Conservation (phyloP, 768 basidiomycete species). For the Cantharellus anzutake region DNA sequence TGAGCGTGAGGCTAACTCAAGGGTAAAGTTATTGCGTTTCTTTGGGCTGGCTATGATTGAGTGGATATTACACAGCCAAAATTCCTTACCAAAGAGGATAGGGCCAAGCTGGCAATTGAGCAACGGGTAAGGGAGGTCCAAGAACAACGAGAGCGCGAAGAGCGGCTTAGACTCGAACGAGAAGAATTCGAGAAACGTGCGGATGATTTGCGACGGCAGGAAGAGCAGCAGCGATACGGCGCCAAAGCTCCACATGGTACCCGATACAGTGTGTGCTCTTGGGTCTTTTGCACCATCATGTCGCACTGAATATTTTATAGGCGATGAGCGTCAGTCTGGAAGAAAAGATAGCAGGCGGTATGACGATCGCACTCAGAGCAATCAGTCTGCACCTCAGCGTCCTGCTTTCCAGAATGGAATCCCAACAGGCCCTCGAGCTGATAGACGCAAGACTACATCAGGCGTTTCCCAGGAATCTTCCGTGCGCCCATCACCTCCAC, state of each 20-base stretch:
- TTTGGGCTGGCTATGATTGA: neutral
- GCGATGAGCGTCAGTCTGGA: constrained; percentile 21
- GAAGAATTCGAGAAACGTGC: constrained; percentile 60
- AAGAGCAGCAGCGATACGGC: constrained; percentile 23
- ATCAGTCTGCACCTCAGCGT: constrained; percentile 2
- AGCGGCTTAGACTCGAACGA: constrained; percentile 38
- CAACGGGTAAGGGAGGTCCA: constrained; percentile 71
- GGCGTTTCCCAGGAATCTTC: constrained; percentile 19
- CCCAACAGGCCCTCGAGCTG: constrained; percentile 73
- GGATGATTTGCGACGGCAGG: constrained; percentile 36
- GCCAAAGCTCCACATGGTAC: constrained; percentile 15
- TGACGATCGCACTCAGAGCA: constrained; percentile 18
- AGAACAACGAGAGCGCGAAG: constrained; percentile 47
- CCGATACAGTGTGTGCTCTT: constrained; percentile 19
- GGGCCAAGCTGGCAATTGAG: constrained; percentile 73
- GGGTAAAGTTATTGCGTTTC: constrained; percentile 28
- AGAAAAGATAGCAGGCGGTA: constrained; percentile 9
- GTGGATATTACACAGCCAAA: constrained; percentile 42
- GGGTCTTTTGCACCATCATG: constrained; percentile 1
- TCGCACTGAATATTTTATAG: constrained; percentile 10
- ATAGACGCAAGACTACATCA: constrained; percentile 21
- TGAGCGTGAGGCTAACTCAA: constrained; percentile 79
- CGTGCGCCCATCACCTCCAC: constrained; percentile 17
- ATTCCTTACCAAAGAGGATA: constrained; percentile 84
- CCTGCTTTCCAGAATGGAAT: constrained; percentile 38